Base-by-base conservation (phyloP, 1,284 basidiomycete genomes). In the Ustilago loliicola region DNA sequence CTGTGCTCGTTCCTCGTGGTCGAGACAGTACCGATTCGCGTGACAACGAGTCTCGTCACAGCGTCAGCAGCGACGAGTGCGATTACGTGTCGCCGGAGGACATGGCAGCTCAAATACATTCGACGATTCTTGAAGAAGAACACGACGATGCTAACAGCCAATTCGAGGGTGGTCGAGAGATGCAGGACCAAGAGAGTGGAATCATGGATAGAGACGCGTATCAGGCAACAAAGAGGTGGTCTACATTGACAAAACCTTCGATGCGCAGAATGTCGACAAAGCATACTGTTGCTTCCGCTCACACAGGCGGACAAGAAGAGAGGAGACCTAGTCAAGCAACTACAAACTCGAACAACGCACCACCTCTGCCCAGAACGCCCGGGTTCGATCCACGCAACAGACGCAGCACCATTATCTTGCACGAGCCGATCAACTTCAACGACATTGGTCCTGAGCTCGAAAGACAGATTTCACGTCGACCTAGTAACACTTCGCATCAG, bases 331-430 rank as follows among this genome's bases (percentile, higher is more conserved):
- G 70, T 36, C 51, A 58, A n/a, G 42, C 21, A 29, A 61, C 54
- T 19, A 42, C 15, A 29, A 29, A 45, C 13, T 60, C 70, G 47
- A 25, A 25, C n/a, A 50, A 42, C 38, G 19, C 11, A 13, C 23
- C 47, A 30, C 34, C 40, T 19, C 34, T 57, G 11, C 72, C 72
- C 8, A 29, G 50, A 25, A 67, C 65, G 9, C 56, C 65, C 3
- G 51, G 48, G 8, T 74, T 69, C 40, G 62, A 69, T 21, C 72
- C 72, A 10, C 54, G 63, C 7, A 68, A 67, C 52, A 38, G 72
- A 8, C 36, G 72, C n/a, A 68, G 65, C 34, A 74, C 72, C 1
- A 74, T 74, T 47, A 69, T 74, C 51, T 34, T 74, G 54, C 66
- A 69, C 59, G 72, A 74, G 45, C 66, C 61, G 2, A 36, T 69